Base-by-base conservation (phyloP, 2,329 filamentous ascomycete species). In the Botryosphaeria agaves region DNA sequence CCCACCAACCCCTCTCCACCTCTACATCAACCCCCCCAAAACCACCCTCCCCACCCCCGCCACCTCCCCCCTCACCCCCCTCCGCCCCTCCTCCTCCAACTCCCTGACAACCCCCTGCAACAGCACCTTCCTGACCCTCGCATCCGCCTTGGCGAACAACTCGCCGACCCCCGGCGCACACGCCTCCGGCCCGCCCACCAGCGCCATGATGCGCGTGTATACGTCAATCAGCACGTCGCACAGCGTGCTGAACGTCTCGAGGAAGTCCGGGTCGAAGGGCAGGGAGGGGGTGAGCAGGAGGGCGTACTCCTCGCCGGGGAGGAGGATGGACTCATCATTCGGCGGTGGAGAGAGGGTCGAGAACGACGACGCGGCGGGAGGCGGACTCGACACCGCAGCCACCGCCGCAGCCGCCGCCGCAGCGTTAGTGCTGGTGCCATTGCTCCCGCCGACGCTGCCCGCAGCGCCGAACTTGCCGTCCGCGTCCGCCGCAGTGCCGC, bases 231-330 rank as follows among this genome's bases (percentile, higher is more conserved):
- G 60, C 3, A 92, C 82, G 48, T 98, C 89, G 57, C 89, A 95
- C 5, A 98, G 64, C 8, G 89, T 94, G 9, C 84, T 78, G 57
- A 95, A 95, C 0, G 85, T 94, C 57, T 91, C 84, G 52, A 87
- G 89, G 46, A 93, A 98, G 54, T 98, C 89, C 0, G 89, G 89
- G 39, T 95, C 85, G 47, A 98, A 98, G 0, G 89, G 89, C 28
- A 98, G 59, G 11, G 75, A 77, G 0, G 89, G 89, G n/a, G 87
- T 95, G 14, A 94, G 66, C 2, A 98, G 64, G 49, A 87, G 76
- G 0, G 74, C 72, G 51, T 94, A 98, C 45, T 91, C 82, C 47
- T 92, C 84, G 21, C 84, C 83, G n/a, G 50, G 51, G 5, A 48
- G 37, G 7, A 54, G 48, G 30, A 50, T 48, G 34, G 47, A 41